phyloP scores from a whole-genome alignment of 2,329 filamentous ascomycete species.

The Acephala macrosclerotiorum region DNA sequence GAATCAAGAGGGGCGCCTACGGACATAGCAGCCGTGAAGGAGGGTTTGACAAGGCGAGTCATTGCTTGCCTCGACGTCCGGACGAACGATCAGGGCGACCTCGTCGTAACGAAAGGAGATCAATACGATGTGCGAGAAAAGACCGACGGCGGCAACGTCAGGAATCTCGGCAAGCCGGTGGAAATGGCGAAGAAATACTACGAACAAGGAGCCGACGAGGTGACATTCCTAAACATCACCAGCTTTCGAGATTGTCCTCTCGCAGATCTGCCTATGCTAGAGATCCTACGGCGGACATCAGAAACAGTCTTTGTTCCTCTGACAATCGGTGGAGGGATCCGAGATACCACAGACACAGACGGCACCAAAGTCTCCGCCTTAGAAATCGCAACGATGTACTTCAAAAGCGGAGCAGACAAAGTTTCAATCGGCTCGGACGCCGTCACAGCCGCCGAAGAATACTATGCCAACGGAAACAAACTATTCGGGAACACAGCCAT shows the following conservation, averaged over 20 bases:
- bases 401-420: conserved; percentile 96
- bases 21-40: conserved; percentile 45
- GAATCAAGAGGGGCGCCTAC: conserved; percentile 49
- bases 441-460: conserved; percentile 90
- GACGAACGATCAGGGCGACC: conserved; percentile 90
- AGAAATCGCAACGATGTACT: conserved; percentile 95
- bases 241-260: conserved; percentile 95
- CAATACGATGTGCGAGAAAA: conserved; percentile 99
- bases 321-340: conserved; percentile 94
- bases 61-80: conserved; percentile 97
- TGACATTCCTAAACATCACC: conserved; percentile 98
- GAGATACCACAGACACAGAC: conserved; percentile 89
- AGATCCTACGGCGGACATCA: conserved; percentile 85
- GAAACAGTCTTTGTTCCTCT: conserved; percentile 95
- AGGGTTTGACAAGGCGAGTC: conserved; percentile 88
- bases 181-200: conserved; percentile 95
- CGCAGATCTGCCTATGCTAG: conserved; percentile 93
- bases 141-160: conserved; percentile 69
- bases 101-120: conserved; percentile 98
- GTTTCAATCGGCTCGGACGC: conserved; percentile 97
- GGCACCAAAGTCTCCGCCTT: conserved; percentile 87
- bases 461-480: conserved; percentile 73
- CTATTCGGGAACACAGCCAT: conserved; percentile 87
- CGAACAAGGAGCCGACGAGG: conserved; percentile 93
- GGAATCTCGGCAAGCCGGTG: conserved; percentile 96